These are phyloP conservation scores for Haplosporangium sp. DNA, from an alignment of 371 early-diverging fungal species.

Conservation along the genomic window DNA sequence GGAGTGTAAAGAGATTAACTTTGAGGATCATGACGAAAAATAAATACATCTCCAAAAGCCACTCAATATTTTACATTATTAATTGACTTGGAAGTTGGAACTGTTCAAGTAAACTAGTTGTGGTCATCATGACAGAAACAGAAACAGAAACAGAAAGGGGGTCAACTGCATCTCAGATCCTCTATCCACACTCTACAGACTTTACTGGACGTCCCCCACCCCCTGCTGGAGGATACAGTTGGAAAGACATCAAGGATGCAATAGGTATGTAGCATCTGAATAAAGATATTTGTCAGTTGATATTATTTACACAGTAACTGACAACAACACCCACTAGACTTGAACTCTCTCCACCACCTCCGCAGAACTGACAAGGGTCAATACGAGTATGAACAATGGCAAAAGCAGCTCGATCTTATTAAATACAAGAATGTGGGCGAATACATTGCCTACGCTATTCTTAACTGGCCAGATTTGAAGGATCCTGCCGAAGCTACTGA, in stretches of 20 bases:
- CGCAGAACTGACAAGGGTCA: conserved; percentile 55
- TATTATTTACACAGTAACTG: too few species aligned
- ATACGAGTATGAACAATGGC: conserved; percentile 52
- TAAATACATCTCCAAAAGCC: neutral
- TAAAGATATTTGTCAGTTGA: too few species aligned
- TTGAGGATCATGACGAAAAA: neutral
- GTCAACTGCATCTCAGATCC: neutral
- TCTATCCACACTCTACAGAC: conserved; percentile 38
- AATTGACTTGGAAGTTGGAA: too few species aligned
- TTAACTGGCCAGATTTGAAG: conserved; percentile 33
- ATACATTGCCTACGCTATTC: conserved; percentile 34
- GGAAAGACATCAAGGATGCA: conserved; percentile 34
- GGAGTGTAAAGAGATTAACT: neutral
- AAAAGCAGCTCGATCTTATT: conserved; percentile 20
- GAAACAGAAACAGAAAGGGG: neutral
- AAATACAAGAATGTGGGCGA: conserved; percentile 37
- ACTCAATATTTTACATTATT: neutral
- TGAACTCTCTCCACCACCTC: conserved; percentile 27
- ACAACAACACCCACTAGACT: conserved; percentile 8
- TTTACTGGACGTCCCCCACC: conserved; percentile 41
- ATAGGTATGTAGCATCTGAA: conserved; percentile 20
- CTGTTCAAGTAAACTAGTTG: too few species aligned
- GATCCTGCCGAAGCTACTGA: conserved; percentile 32
- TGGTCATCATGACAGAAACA: conserved; percentile 7
- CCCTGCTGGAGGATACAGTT: conserved; percentile 42